These are phyloP conservation scores for Heterobasidion occidentale DNA, from an alignment of 1,284 basidiomycete genomes.

Conservation along the genomic window DNA sequence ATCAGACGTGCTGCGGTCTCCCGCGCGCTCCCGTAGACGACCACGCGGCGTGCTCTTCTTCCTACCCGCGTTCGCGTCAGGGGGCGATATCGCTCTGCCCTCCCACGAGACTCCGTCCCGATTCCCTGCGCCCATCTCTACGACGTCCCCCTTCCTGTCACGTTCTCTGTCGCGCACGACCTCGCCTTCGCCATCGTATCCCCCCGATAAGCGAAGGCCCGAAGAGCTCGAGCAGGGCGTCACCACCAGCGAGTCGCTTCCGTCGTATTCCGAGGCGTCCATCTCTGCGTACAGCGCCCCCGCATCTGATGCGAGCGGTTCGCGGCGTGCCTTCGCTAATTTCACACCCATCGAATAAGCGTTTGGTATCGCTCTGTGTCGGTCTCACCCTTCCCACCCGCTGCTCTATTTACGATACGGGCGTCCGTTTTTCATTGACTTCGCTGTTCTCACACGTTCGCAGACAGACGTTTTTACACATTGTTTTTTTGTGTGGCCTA, in stretches of 20 bases:
- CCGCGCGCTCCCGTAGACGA: constrained; percentile 37
- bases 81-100: constrained; percentile 8
- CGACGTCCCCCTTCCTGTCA: background rate
- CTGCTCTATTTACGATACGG: background rate
- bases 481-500: no score
- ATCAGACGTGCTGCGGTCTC: constrained; percentile 31
- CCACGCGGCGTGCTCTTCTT: constrained; percentile 69
- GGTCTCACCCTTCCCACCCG: background rate
- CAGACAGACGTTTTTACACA: background rate
- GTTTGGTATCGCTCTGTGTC: no score
- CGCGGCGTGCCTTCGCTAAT: constrained; percentile 8
- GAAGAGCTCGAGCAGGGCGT: constrained; percentile 1
- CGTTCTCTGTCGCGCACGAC: background rate
- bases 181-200: constrained; percentile 2
- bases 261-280: constrained; percentile 8
- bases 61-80: constrained; percentile 58
- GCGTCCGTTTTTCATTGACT: background rate
- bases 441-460: background rate
- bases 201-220: constrained; percentile 6
- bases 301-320: constrained; percentile 7
- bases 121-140: background rate
- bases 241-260: background rate
- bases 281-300: constrained; percentile 5
- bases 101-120: background rate
- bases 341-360: constrained; percentile 1